Base-by-base conservation (phyloP, 2,329 filamentous ascomycete genomes). In the Hypoxylon sp. region DNA sequence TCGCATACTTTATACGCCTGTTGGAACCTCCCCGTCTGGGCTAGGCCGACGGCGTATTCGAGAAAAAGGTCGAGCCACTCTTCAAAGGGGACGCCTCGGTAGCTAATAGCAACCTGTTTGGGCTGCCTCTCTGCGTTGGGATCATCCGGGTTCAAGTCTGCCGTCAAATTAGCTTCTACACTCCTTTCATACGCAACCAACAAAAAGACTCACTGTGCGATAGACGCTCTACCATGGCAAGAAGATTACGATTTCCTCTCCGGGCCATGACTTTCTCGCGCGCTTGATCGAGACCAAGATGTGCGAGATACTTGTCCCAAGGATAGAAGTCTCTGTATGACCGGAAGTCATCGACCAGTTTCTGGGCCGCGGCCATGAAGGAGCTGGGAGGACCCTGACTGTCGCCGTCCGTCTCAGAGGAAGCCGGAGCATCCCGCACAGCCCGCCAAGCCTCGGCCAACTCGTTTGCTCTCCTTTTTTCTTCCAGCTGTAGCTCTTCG, bases 1-100 rank as follows among this genome's bases (percentile, higher is more conserved):
- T 92, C 86, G 65, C 96, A 88, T 6, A 92, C 85, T 47, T 88
- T 86, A 72, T 97, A 97, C 47, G 91, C 88, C 61, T 91, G 88
- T 37, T 88, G 82, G 11, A 83, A 79, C 43, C 89, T 85, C 27
- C 87, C 87, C 17, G 81, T 78, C 37, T 86, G 83, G 6, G 92
- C 90, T 26, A 95, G 82, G 4, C 88, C 81, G 43, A 97, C 81
- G 2, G 92, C 90, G 71, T 96, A 96, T 69, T 95, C 90, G 29
- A 96, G 83, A 71, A 99, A 97, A 0, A 97, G 82, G 65, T 96
- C 90, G 2, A 97, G 83, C 95, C 95, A 99, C 42, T 87, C 83
- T 55, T 88, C 81, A 70, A 98, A 97, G 0, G 87, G 79, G 42
- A 98, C 90, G 6, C 89, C 90, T 64, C 91, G 88, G 48, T 79